A percentile compares a stretch with the other conserved stretches of the same genome.
Evolutionary conservation across 176 grass and related monocot genomes (phyloP).

Genomic region (Pharus latifolius): DNA sequence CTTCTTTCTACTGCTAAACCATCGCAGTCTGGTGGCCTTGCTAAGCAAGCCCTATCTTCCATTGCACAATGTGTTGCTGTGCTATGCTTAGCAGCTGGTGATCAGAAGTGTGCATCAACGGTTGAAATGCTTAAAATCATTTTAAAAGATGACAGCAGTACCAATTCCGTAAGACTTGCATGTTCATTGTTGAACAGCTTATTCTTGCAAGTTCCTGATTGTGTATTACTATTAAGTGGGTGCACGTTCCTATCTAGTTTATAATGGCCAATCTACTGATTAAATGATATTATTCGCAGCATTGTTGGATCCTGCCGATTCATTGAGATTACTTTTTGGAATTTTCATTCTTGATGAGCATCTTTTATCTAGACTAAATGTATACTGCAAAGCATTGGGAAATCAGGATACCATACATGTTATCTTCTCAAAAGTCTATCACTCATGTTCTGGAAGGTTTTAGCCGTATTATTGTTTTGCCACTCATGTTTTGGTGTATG

Average conservation of each 20-base stretch:
- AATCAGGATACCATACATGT: not conserved
- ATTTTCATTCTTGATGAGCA: not conserved
- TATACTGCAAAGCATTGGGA: not conserved
- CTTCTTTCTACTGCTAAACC: constrained; percentile 79
- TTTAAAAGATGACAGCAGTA: constrained; percentile 60
- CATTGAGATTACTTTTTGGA: not conserved
- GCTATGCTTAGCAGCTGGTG: constrained; percentile 77
- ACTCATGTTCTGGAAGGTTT: too few relatives aligned
- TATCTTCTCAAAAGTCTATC: too few relatives aligned
- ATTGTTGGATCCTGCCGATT: not conserved
- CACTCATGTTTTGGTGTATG: too few relatives aligned
- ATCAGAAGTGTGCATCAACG: constrained; percentile 81
- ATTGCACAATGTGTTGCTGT: constrained; percentile 96
- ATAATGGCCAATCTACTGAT: too few relatives aligned
- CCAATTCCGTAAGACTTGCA: constrained; percentile 45
- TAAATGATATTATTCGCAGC: too few relatives aligned
- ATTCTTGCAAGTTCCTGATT: not conserved
- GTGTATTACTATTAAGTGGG: too few relatives aligned
- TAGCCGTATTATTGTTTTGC: too few relatives aligned
- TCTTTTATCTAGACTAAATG: not conserved
- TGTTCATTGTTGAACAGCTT: not conserved
- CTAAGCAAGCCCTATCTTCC: constrained; percentile 80
- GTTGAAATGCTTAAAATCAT: constrained; percentile 92
- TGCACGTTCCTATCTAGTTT: too few relatives aligned
- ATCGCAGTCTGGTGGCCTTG: constrained; percentile 67